A percentile compares a stretch with the other conserved stretches of the same genome.
Evolutionary conservation across 2,329 filamentous ascomycete genomes (phyloP).

Genomic region (Colletotrichum horii): DNA sequence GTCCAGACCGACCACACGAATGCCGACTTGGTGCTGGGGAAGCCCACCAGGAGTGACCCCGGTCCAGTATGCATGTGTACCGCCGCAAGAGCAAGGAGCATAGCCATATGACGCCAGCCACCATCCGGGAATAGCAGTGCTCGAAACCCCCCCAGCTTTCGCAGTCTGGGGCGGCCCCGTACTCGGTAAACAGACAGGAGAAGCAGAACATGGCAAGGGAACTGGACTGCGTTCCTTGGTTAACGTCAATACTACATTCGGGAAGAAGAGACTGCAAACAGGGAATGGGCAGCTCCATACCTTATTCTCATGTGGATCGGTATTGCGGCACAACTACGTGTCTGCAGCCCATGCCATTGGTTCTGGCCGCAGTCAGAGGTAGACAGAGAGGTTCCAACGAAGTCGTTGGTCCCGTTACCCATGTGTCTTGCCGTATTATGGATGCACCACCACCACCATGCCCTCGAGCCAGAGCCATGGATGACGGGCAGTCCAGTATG

Average conservation of each 20-base stretch:
- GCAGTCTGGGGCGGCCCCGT: neutral
- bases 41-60: neutral
- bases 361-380: neutral
- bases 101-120: neutral
- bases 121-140: neutral
- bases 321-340: neutral
- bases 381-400: constrained; percentile 1
- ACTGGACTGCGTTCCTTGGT: neutral
- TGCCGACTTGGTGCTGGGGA: neutral
- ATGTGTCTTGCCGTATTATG: neutral
- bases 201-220: neutral
- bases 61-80: neutral
- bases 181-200: neutral
- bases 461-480: neutral
- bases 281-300: neutral
- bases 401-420: neutral
- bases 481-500: neutral
- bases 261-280: neutral
- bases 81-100: neutral
- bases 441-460: neutral
- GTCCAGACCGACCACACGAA: neutral
- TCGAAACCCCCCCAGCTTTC: neutral
- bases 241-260: neutral
- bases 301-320: constrained; percentile 9
- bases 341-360: neutral